Base-by-base conservation (phyloP, 345 rosid species). In the Dipteronia dyeriana region DNA sequence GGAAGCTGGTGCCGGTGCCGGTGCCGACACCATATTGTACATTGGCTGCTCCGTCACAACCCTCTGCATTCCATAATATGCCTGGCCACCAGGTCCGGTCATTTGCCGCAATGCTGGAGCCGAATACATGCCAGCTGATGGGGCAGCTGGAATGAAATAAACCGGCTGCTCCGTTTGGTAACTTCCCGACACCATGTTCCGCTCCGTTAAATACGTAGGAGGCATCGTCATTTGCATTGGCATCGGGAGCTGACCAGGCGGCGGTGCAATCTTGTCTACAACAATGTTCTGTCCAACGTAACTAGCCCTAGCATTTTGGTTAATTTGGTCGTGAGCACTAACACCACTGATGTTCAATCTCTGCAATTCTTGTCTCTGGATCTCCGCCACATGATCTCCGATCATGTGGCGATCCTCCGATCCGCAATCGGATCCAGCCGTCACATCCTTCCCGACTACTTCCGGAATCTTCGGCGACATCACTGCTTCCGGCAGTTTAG, bases 1-100 rank as follows among this genome's bases (percentile, higher is more conserved):
- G 0, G 81, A 31, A 7, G 78, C 73, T 19, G 84, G 74, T 13
- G 73, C 70, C 19, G 84, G 74, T 13, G 73, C 7, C 11, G 82
- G 78, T 13, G 76, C 25, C 29, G 70, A 41, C 39, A 75, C 78
- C 29, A 81, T 54, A 49, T 68, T 82, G 82, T 85, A 87, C 60
- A 80, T 54, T 7, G 82, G 85, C 67, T 87, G 90, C 63, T 86
- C 89, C 56, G 75, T 88, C 16, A 79, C 81, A 13, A 84, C 60
- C 76, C 88, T 79, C 71, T 85, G 87, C 39, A 83, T 64, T n/a
- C 89, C 88, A 20, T 85, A 90, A 81, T 75, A 84, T 0, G 85
- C 81, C 59, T 78, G 90, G 45, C 85, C 74, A 0, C 72, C 59
- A 20, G 85, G 85, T 64, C 85, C 87, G 0, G 80, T 57, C 17